Evolutionary conservation across 1,139 yeast genomes (phyloP), one percentile per base, ranked within the genome.

Genomic region (Yamadazyma dendronema): DNA sequence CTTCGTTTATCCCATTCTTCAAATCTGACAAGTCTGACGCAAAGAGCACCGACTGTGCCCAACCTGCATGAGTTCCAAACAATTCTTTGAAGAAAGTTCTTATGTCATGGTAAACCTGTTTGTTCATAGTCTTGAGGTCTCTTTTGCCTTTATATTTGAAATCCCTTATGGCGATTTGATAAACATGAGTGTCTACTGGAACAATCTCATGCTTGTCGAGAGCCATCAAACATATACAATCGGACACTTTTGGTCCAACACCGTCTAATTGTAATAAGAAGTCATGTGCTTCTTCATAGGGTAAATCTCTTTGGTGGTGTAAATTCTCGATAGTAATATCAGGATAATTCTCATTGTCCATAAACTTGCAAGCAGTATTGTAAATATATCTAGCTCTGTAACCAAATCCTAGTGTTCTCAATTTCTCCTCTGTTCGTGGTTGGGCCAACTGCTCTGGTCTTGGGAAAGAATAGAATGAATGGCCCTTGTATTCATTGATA

Each of bases 171-270:
- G 97, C 96, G 38, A 92, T 86, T 53, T 90, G 89, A 67, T 84
- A 85, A n/a, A 92, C 95, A 54, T 92, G 99, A 0, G 97, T 94
- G 57, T 92, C 99, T 1, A 92, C 88, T 0, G 99, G 99, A 1
- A 92, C 96, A 11, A 88, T 77, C 40, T 84, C 88, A 51, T 84
- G 89, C 62, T 89, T 85, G 50, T 85, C 94, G 36, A 94, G 66
- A 2, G 96, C 85, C 97, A 92, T 90, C 28, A 92, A 66, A 47
- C 95, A 84, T 14, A 69, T 47, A 57, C 99, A 92, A 52, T 94
- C 98, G 0, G 99, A 97, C 1, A 92, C 98, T 61, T 92, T 92
- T 1, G 98, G 97, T 0, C 99, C 99, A 0, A 94, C 97, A 0
- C 99, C 99, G 3, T 77, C 72, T 46, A 85, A 81, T 46, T 77